Evolutionary conservation across 2,329 filamentous ascomycete genomes (phyloP).

Genomic region (Rutstroemia sp.): DNA sequence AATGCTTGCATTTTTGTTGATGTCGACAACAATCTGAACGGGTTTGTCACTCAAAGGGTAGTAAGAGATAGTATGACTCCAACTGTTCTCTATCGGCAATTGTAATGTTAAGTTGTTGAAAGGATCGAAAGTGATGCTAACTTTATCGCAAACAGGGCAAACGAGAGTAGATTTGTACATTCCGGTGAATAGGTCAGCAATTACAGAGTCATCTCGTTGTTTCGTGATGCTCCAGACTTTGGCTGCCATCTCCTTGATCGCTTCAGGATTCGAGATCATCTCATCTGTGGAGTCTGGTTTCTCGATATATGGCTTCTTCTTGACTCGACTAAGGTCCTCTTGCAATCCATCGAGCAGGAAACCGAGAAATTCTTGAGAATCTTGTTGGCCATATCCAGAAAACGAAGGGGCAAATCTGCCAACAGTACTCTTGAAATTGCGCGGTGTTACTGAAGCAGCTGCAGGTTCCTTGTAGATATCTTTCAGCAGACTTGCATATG

Average conservation of each 20-base stretch:
- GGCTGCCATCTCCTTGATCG: conserved; percentile 77
- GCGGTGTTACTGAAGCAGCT: conserved; percentile 64
- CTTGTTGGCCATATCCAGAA: conserved; percentile 91
- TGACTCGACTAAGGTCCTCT: conserved; percentile 88
- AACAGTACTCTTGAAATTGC: conserved; percentile 74
- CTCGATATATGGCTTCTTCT: conserved; percentile 94
- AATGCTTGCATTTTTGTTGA: conserved; percentile 69
- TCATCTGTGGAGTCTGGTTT: conserved; percentile 97
- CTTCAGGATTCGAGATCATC: conserved; percentile 76
- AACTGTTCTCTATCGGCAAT: conserved; percentile 78
- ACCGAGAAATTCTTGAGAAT: conserved; percentile 93
- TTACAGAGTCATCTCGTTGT: conserved; percentile 86
- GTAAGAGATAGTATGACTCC: conserved; percentile 68
- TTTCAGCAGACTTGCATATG: conserved; percentile 69
- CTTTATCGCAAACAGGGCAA: conserved; percentile 84
- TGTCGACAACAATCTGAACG: conserved; percentile 67
- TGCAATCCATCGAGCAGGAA: conserved; percentile 92
- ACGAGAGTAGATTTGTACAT: conserved; percentile 98
- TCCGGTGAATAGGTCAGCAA: conserved; percentile 91
- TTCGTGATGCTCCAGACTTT: conserved; percentile 89
- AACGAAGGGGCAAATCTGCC: conserved; percentile 79
- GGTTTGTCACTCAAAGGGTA: conserved; percentile 68
- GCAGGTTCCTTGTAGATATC: conserved; percentile 68
- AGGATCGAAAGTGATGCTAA: conserved; percentile 97
- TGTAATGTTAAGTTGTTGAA: conserved; percentile 93